Conservation (phyloP, 2,329 filamentous ascomycete species). For the Trichothecium roseum region DNA sequence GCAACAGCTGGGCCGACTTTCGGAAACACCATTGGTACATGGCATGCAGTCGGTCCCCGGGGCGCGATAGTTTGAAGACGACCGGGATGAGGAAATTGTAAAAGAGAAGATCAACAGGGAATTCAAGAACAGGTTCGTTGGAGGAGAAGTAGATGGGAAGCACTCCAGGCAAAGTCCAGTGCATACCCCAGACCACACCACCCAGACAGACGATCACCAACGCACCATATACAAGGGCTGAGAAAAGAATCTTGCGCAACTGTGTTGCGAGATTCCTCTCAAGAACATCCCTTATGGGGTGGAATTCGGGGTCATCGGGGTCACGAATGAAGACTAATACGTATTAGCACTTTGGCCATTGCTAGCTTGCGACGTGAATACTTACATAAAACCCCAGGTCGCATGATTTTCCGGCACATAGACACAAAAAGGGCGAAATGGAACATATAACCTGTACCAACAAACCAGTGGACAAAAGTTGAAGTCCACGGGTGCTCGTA, state of each 20-base stretch:
- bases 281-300: slow-evolving; percentile 91
- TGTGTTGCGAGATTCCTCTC: slow-evolving; percentile 89
- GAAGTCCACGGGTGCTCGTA: slow-evolving; percentile 74
- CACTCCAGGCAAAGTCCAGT: slow-evolving; percentile 55
- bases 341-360: slow-evolving; percentile 6
- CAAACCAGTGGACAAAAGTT: slow-evolving; percentile 96
- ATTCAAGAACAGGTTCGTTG: slow-evolving; percentile 85
- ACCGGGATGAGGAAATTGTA: slow-evolving; percentile 96
- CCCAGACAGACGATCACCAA: slow-evolving; percentile 88
- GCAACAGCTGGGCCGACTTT: slow-evolving; percentile 66
- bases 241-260: slow-evolving; percentile 91
- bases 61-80: slow-evolving; percentile 73
- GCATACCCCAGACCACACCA: slow-evolving; percentile 89
- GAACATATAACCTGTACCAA: slow-evolving; percentile 99
- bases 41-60: slow-evolving; percentile 69
- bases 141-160: slow-evolving; percentile 91
- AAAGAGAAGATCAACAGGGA: slow-evolving; percentile 86
- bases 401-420: slow-evolving; percentile 97
- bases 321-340: slow-evolving; percentile 82
- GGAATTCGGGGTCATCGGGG: slow-evolving; percentile 95
- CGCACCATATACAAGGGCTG: slow-evolving; percentile 88
- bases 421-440: slow-evolving; percentile 97
- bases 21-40: slow-evolving; percentile 98
- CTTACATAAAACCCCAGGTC: slow-evolving; percentile 83
- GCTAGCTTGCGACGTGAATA: slow-evolving; percentile 10